phyloP scores from a whole-genome alignment of 805 yeast species.

The Wickerhamiella siamensis region DNA sequence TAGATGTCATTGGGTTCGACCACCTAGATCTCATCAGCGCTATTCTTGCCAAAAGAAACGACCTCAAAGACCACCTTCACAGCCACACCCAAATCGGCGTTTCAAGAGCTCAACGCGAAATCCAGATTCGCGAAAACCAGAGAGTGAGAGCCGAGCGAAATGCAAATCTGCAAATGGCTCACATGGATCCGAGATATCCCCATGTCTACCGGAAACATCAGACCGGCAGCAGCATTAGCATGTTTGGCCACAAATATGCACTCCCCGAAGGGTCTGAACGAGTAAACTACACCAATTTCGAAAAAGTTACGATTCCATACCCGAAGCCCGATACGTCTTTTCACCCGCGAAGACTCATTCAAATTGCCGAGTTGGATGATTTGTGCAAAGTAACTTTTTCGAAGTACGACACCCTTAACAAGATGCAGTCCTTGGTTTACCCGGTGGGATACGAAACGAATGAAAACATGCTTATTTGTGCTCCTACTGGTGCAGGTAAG shows the following conservation, averaged over 20 bases:
- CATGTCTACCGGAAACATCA: slow-evolving; percentile 70
- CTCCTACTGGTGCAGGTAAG: slow-evolving; percentile 97
- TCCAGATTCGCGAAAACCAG: slow-evolving; percentile 11
- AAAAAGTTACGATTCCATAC: slow-evolving; percentile 68
- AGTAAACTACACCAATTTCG: slow-evolving; percentile 35
- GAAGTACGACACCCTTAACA: slow-evolving; percentile 61
- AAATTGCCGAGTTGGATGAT: slow-evolving; percentile 51
- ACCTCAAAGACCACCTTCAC: slow-evolving; percentile 2
- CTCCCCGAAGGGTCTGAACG: slow-evolving; percentile 68
- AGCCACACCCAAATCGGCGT: slow-evolving; percentile 17
- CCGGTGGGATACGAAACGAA: slow-evolving; percentile 88
- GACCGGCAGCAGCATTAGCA: slow-evolving; percentile 53
- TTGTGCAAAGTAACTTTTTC: slow-evolving; percentile 75
- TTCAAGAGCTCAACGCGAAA: slow-evolving; percentile 10
- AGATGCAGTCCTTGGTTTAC: slow-evolving; percentile 79
- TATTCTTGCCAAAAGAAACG: slow-evolving; percentile 32
- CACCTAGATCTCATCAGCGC: slow-evolving; percentile 65
- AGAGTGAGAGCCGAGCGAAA: slow-evolving; percentile 11
- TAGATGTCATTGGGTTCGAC: slow-evolving; percentile 76
- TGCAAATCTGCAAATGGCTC: slow-evolving; percentile 19
- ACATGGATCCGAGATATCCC: slow-evolving; percentile 47
- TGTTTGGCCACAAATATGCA: slow-evolving; percentile 65
- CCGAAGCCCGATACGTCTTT: slow-evolving; percentile 25
- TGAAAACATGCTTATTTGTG: slow-evolving; percentile 92
- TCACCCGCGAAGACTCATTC: slow-evolving; percentile 34